Base-by-base conservation (phyloP, 345 rosid genomes). In the Aquilaria malaccensis region DNA sequence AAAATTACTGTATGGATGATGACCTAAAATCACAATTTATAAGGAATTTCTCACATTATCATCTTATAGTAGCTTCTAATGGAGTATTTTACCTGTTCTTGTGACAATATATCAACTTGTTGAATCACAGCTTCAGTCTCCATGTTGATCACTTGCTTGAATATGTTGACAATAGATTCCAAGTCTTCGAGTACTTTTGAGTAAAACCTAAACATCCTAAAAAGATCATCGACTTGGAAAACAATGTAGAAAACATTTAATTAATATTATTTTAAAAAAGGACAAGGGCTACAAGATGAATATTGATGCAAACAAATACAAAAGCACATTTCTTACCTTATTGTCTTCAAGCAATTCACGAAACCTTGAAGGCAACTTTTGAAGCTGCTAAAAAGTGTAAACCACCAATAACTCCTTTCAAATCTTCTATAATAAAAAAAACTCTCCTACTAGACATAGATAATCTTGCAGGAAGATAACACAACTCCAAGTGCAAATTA, bases 131-230 rank as follows among this genome's bases (percentile, higher is more conserved):
- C 80, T 13, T 83, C 80, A 33, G 97, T 96, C 72, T 91, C 97
- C 13, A 85, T 81, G 61, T 89, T 86, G 65, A 95, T 73, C 30
- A 95, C 99, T 96, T 88, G 91, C 76, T 95, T 95, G 73, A 95
- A 91, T 60, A 82, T 73, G 70, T 72, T 69, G 62, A 96, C 89
- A 50, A 91, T 84, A 10, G 22, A 96, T 50, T 88, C 99, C 80
- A 95, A 72, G 66, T 96, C 97, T 61, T 64, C 65, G 2, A 78
- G 71, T 65, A 88, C 83, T 67, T 88, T 85, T 62, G 80, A 82
- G 65, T 82, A 95, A 50, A 91, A 98, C 80, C 90, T 83, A 76
- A 83, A 87, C 90, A 91, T 95, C 82, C 99, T 81, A 33, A 97
- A 95, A 62, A 95, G 88, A 76, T 95, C 99, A 14, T 85, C 97